Conservation (phyloP, 1,139 yeast species). For the Suhomyces ambrosiae region DNA sequence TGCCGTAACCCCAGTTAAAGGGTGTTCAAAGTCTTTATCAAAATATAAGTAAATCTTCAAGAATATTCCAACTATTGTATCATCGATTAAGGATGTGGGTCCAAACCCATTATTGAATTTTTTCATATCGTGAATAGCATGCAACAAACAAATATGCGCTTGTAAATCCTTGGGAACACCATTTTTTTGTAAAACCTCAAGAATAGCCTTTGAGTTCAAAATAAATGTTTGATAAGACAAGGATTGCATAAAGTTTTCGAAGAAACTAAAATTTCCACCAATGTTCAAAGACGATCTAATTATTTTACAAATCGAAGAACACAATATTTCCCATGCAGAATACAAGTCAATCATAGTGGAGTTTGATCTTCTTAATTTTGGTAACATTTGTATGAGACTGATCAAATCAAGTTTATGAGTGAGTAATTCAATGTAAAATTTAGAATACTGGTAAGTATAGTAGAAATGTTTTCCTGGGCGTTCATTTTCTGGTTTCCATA, state of each 20-base stretch:
- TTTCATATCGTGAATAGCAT: slow-evolving; percentile 63
- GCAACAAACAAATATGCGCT: slow-evolving; percentile 45
- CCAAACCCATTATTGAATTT: slow-evolving; percentile 81
- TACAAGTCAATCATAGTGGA: slow-evolving; percentile 69
- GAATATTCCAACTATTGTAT: slow-evolving; percentile 65
- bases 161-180: slow-evolving; percentile 32
- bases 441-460: slow-evolving; percentile 71
- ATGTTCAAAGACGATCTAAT: slow-evolving; percentile 49
- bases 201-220: slow-evolving; percentile 38
- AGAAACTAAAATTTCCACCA: slow-evolving; percentile 52
- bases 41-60: slow-evolving; percentile 48
- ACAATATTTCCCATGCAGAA: slow-evolving; percentile 65
- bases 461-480: slow-evolving; percentile 91
- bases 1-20: slow-evolving; percentile 1
- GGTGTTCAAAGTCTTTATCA: slow-evolving; percentile 11
- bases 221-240: slow-evolving; percentile 51
- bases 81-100: slow-evolving; percentile 77
- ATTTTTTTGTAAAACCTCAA: slow-evolving; percentile 31
- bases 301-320: slow-evolving; percentile 50
- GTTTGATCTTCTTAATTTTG: slow-evolving; percentile 72
- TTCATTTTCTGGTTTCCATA: slow-evolving; percentile 93
- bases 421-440: slow-evolving; percentile 61
- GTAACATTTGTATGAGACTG: slow-evolving; percentile 60
- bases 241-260: slow-evolving; percentile 55
- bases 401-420: slow-evolving; percentile 57